Evolutionary conservation across 202 grass and related monocot genomes (phyloP), one percentile per base, ranked within the genome.

Genomic region (Zizania palustris): DNA sequence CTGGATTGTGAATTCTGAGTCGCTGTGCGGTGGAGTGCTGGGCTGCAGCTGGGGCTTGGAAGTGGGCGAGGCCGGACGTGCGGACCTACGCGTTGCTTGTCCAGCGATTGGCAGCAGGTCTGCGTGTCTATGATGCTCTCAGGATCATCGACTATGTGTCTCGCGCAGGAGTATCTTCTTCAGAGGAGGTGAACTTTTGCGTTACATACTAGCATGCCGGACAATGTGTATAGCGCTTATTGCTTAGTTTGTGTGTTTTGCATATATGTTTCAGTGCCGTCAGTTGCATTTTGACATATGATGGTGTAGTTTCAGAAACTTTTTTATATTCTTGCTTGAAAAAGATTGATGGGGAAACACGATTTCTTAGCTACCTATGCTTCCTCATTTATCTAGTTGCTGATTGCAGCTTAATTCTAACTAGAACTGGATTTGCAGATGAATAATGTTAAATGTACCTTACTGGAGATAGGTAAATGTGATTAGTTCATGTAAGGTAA

Each of bases 121-220:
- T 78, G 63, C 95, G 89, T 40, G 93, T 97, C 45, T 86, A 80
- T 42, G 93, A 94, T 74, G 95, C 95, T 3, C 73, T 92, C 37
- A 90, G 66, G 61, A 83, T 97, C 9, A 82, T 97, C 45, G 73
- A 80, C 21, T 88, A 83, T 74, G 77, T 93, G 67, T 93, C 85
- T 79, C 59, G 91, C 1, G 76, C 83, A 5, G 87, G 91, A 28
- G 84, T 85, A 44, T 92, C 90, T 90, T 78, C 79, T 43, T 70
- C 68, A 9, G 80, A 92, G 63, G 93, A 93, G 87, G 88, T 97
- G 64, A 67, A 1, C n/a, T 57, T 81, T 74, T 6, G 19, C 60
- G 4, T 49, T 45, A 9, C 10, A 2, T 70, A 38, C n/a, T 71
- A 56, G 68, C 45, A 71, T 45, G 45, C 14, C 11, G 44, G 53